Conservation (phyloP, 2,329 filamentous ascomycete species). For the Chalaropsis thielavioides region DNA sequence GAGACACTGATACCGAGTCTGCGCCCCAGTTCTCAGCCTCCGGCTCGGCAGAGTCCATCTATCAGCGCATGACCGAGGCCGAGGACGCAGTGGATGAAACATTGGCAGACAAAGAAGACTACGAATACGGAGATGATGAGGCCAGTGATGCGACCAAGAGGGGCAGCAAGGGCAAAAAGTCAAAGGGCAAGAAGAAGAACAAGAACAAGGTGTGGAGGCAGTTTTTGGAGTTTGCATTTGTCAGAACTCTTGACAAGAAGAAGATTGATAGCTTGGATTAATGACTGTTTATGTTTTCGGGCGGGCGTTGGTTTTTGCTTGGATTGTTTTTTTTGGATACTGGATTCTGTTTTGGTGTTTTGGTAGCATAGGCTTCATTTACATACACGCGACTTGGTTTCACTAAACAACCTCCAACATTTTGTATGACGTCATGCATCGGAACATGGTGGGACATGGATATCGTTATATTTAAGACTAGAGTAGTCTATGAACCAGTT, state of each 20-base stretch:
- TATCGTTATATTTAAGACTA: background rate
- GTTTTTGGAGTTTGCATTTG: constrained; percentile 67
- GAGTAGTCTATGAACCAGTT: background rate
- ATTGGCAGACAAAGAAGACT: constrained; percentile 20
- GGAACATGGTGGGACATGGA: background rate
- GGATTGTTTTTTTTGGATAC: background rate
- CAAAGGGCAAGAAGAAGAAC: constrained; percentile 38
- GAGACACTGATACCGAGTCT: background rate
- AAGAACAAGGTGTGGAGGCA: constrained; percentile 55
- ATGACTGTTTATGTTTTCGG: background rate
- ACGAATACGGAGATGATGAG: constrained; percentile 22
- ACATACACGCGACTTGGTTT: background rate
- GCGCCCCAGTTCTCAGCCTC: background rate
- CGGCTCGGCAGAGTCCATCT: background rate
- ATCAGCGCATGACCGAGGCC: constrained; percentile 15
- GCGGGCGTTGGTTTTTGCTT: constrained; percentile 1
- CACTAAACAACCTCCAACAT: background rate
- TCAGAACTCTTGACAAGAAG: constrained; percentile 52
- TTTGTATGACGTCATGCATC: background rate
- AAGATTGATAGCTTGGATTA: constrained; percentile 40
- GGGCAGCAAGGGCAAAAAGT: constrained; percentile 25
- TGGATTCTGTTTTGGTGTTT: constrained; percentile 2
- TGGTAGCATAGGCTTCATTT: constrained; percentile 6
- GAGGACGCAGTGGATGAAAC: constrained; percentile 20
- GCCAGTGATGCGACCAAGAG: constrained; percentile 22